These are phyloP conservation scores for Aspergillus floridensis DNA, from an alignment of 2,329 filamentous ascomycete species.

Conservation along the genomic window DNA sequence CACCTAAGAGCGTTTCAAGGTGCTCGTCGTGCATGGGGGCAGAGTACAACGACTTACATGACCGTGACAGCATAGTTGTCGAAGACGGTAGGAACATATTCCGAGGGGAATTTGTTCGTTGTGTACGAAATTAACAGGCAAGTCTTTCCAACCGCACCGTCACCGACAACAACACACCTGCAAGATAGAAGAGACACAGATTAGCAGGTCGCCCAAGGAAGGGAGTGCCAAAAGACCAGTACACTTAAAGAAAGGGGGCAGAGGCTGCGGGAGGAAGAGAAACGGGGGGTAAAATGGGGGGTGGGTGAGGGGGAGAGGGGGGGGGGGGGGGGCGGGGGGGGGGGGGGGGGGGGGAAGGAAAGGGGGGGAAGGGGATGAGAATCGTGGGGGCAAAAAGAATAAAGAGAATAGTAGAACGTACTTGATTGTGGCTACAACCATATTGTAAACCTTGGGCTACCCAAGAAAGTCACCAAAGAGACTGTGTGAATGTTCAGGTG, in stretches of 20 bases:
- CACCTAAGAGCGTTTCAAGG: not conserved
- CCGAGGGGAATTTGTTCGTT: constrained; percentile 98
- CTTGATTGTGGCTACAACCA: constrained; percentile 66
- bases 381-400: constrained; percentile 9
- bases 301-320: too few relatives aligned
- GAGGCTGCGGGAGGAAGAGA: constrained; percentile 6
- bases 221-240: not conserved
- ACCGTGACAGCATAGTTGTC: constrained; percentile 99
- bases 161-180: constrained; percentile 97
- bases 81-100: constrained; percentile 99
- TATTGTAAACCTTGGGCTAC: constrained; percentile 32
- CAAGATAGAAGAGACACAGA: constrained; percentile 15
- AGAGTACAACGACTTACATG: constrained; percentile 69
- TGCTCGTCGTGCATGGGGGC: not conserved
- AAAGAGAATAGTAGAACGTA: constrained; percentile 37
- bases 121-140: constrained; percentile 99
- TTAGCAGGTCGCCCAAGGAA: constrained; percentile 13
- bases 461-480: constrained; percentile 13
- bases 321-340: constrained; percentile 4
- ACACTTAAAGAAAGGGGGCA: constrained; percentile 8
- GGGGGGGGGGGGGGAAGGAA: constrained; percentile 3
- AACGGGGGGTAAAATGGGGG: constrained; percentile 10
- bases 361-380: constrained; percentile 8
- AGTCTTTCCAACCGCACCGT: constrained; percentile 99
- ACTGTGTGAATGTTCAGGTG: constrained; percentile 11